phyloP scores from a whole-genome alignment of 2,329 filamentous ascomycete species.

The Parastagonospora avenae region DNA sequence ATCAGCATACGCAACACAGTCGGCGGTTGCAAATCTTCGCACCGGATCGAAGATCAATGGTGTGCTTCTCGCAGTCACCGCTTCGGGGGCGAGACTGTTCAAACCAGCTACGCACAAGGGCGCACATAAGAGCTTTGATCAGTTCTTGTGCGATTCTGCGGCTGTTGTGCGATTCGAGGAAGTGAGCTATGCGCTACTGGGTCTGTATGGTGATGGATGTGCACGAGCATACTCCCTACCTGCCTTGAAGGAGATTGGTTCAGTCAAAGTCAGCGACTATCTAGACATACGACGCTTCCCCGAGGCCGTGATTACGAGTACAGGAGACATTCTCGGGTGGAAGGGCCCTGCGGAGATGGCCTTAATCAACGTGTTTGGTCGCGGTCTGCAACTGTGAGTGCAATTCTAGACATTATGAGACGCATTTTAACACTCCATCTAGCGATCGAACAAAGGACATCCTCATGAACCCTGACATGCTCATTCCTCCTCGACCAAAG shows the following conservation, averaged over 20 bases:
- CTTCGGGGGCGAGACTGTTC: constrained; percentile 81
- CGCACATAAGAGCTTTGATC: constrained; percentile 89
- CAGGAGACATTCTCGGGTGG: constrained; percentile 87
- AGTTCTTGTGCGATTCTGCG: constrained; percentile 80
- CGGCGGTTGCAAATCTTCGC: constrained; percentile 75
- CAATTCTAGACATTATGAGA: background rate
- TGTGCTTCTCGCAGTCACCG: constrained; percentile 76
- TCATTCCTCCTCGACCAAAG: constrained; percentile 80
- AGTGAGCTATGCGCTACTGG: constrained; percentile 78
- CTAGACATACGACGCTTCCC: constrained; percentile 75
- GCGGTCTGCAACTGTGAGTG: constrained; percentile 66
- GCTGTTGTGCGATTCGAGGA: constrained; percentile 75
- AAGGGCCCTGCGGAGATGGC: constrained; percentile 84
- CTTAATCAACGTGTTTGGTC: constrained; percentile 83
- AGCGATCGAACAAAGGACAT: constrained; percentile 66
- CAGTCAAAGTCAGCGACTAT: constrained; percentile 65
- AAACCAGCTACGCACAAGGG: constrained; percentile 84
- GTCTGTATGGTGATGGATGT: constrained; percentile 81
- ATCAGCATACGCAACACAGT: constrained; percentile 75
- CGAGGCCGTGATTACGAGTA: constrained; percentile 72
- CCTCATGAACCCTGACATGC: constrained; percentile 76
- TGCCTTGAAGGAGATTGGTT: constrained; percentile 80
- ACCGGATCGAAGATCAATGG: constrained; percentile 77
- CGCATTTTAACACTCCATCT: constrained; percentile 7
- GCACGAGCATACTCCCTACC: constrained; percentile 86